phyloP scores from a whole-genome alignment of 306 rosid genomes.

The Macrotyloma uniflorum region DNA sequence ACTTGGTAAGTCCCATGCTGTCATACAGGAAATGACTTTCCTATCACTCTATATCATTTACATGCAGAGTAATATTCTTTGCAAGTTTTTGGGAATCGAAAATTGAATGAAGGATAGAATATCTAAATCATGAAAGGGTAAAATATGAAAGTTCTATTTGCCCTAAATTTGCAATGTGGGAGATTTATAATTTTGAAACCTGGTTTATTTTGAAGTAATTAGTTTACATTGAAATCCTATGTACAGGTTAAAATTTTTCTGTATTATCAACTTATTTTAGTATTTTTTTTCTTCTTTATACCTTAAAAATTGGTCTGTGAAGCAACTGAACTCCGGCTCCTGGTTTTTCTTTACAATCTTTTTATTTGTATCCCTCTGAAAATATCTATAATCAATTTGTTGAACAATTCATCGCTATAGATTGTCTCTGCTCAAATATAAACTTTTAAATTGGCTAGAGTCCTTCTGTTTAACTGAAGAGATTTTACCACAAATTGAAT shows the following conservation, averaged over 20 bases:
- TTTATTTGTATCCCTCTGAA: constrained; percentile 6
- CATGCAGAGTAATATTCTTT: background rate
- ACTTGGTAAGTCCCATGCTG: constrained; percentile 56
- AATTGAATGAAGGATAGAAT: background rate
- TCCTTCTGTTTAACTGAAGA: background rate
- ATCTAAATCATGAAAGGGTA: background rate
- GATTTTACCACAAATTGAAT: constrained; percentile 2
- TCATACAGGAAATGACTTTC: background rate
- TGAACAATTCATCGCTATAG: constrained; percentile 2
- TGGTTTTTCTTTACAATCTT: background rate
- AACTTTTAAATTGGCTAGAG: constrained; percentile 4
- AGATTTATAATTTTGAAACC: constrained; percentile 20
- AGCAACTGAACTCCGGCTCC: background rate
- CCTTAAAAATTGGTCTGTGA: background rate
- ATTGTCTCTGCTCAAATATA: background rate
- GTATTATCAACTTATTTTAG: background rate
- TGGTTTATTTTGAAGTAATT: constrained; percentile 15
- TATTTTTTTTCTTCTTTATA: background rate
- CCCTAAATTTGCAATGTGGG: background rate
- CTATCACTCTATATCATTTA: background rate
- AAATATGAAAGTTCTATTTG: constrained; percentile 4
- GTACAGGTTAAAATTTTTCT: background rate
- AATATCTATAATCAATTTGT: constrained; percentile 6
- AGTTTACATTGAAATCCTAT: background rate
- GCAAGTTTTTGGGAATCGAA: background rate